Base-by-base conservation (phyloP, 2,329 filamentous ascomycete genomes). In the Leptosphaerulina australis region DNA sequence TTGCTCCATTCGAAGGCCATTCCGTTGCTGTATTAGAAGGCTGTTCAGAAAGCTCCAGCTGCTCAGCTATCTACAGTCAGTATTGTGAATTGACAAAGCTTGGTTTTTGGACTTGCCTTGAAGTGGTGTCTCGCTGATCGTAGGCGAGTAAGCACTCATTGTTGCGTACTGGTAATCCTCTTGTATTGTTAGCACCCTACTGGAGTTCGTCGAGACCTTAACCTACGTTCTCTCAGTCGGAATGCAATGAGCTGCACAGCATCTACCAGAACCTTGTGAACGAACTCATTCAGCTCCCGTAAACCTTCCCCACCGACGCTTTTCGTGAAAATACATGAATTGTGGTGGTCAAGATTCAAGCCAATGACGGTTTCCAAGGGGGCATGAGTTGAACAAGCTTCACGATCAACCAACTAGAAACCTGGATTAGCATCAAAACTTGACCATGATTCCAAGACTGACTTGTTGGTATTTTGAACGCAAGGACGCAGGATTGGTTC, bases 141-240 rank as follows among this genome's bases (percentile, higher is more conserved):
- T 47, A 24, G 44, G 44, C 25, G 33, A 47, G 28, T 47, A 39
- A 24, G 44, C 24, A 26, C 44, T 47, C 34, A 47, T 39, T 38
- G 34, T 47, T 33, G 44, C 44, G 44, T 47, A 38, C 11, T 26
- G 24, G 11, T 26, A 26, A 11, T 26, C 24, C 24, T 26, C 24
- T 26, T 26, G 24, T 5, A 26, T 26, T 11, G 11, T 26, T 26
- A 26, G 24, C 11, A 11, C 24, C 24, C 6, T 26, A 5, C 11
- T 26, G 24, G 5, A 26, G 24, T 11, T 26, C 11, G 24, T 11
- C 24, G 24, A 26, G 24, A 26, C 11, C 24, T 26, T 26, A 26
- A 26, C 24, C 24, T 26, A 26, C 24, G 24, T 26, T 26, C 24
- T 26, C 24, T 26, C 11, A 26, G 24, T 11, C 24, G 24, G 11